Evolutionary conservation across 225 moss, liverwort and hornwort species (phyloP), one percentile per base, ranked within the genome.

Genomic region (Sphagnum tenellum): DNA sequence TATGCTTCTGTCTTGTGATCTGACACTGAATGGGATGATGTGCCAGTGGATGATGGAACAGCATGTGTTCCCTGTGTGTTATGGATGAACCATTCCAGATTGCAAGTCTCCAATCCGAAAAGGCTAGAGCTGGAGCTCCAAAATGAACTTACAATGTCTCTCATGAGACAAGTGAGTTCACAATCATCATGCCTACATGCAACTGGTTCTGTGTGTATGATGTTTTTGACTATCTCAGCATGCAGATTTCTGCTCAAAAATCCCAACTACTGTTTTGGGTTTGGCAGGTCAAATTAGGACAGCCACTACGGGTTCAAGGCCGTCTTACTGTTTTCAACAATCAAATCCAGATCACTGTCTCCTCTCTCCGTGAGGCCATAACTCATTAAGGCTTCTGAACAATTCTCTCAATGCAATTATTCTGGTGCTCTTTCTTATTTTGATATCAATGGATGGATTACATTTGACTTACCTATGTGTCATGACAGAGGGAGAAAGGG

Each of bases 1-100:
- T 44, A 2, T 63, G 48, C 63, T 5, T 14, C 13, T 7, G 13
- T 44, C 3, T 63, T 45, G 47, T 63, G 49, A 12, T 8, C n/a
- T 48, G 3, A 66, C 2, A 10, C 10, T 4, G 4, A 29, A n/a
- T 49, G 52, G 48, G 60, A 62, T 70, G 47, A 11, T 68, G 60
- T 70, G 64, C 10, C 76, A 91, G 90, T 91, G 80, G 94, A 94
- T 69, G 94, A 94, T 78, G 94, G 94, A n/a, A 91, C 89, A 67
- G 94, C 91, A 62, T 91, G 94, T 72, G 73, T 91, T 50, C 78
- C 90, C 9, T 94, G 94, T 67, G 78, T 91, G 71, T 73, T 91
- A 66, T 94, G 94, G 94, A 94, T 80, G 56, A 91, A 87, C 72
- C 81, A 89, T 49, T 57, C 75, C 6, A 85, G 73, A 44, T 82